phyloP scores from a whole-genome alignment of 2,329 filamentous ascomycete genomes.

The Herpomyces periplanetae region DNA sequence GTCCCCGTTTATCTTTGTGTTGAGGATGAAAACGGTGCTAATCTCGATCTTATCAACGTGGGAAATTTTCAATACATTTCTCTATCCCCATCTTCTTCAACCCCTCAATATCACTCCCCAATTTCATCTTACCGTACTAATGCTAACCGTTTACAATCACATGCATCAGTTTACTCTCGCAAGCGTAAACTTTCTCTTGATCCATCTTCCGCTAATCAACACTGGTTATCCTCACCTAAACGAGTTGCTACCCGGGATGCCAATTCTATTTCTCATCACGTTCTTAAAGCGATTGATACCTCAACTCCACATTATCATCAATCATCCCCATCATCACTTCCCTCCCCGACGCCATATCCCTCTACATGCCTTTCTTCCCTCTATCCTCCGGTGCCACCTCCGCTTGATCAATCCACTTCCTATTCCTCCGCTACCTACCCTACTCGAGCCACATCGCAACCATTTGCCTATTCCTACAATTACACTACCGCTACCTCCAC shows the following conservation, averaged over 20 bases:
- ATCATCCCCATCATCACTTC: slow-evolving; percentile 14
- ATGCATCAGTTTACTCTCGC: slow-evolving; percentile 9
- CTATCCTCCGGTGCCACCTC: slow-evolving; percentile 10
- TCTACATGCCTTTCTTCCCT: slow-evolving; percentile 13
- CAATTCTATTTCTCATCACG: too few relatives aligned
- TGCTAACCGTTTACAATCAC: slow-evolving; percentile 7
- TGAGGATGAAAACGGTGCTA: slow-evolving; percentile 15
- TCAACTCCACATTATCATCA: slow-evolving; percentile 11
- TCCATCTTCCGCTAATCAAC: slow-evolving; percentile 10
- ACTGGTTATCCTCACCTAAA: too few relatives aligned
- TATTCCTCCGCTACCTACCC: slow-evolving; percentile 7
- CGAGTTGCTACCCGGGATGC: too few relatives aligned
- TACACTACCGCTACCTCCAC: slow-evolving; percentile 8
- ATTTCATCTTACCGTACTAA: slow-evolving; percentile 10
- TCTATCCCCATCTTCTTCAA: too few relatives aligned
- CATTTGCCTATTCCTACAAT: slow-evolving; percentile 5
- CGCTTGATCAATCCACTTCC: slow-evolving; percentile 8
- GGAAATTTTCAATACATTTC: slow-evolving; percentile 22
- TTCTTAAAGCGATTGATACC: slow-evolving; percentile 11
- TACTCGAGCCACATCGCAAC: slow-evolving; percentile 3
- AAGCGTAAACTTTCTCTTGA: slow-evolving; percentile 17
- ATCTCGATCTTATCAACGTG: slow-evolving; percentile 13
- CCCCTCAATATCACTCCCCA: too few relatives aligned
- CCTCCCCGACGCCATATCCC: slow-evolving; percentile 9
- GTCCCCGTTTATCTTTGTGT: slow-evolving; percentile 19